phyloP scores from a whole-genome alignment of 176 grass and related monocot genomes.

The Musa itinerans region DNA sequence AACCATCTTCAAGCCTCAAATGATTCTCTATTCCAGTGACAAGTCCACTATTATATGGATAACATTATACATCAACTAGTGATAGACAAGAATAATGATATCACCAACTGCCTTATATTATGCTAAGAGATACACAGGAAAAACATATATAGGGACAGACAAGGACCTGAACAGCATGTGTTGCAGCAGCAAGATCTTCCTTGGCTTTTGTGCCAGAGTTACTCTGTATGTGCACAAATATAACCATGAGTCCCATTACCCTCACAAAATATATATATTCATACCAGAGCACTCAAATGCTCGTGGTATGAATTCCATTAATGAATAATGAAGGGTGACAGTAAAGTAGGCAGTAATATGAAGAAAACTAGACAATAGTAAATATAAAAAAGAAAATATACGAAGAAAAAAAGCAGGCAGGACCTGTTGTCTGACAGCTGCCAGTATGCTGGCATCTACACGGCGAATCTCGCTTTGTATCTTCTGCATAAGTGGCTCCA shows the following conservation, averaged over 20 bases:
- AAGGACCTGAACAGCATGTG: constrained; percentile 85
- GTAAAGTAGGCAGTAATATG: background rate
- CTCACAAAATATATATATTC: background rate
- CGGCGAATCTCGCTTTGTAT: constrained; percentile 97
- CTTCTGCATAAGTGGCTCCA: constrained; percentile 99
- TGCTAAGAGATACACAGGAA: background rate
- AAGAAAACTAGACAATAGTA: background rate
- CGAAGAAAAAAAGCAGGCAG: background rate
- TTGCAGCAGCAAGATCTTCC: constrained; percentile 97
- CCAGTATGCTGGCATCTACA: constrained; percentile 88
- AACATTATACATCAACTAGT: background rate
- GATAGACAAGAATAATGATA: background rate
- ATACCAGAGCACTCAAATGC: background rate
- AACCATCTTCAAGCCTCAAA: background rate
- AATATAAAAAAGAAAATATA: background rate
- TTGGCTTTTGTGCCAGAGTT: constrained; percentile 97
- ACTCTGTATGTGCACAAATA: constrained; percentile 46
- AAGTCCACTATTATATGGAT: background rate
- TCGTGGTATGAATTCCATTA: constrained; percentile 7
- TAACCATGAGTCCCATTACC: background rate
- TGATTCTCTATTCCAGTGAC: background rate
- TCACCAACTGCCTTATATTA: background rate
- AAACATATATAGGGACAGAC: background rate
- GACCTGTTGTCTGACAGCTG: constrained; percentile 94
- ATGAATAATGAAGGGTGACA: background rate